Conservation (phyloP, 495 filamentous ascomycete genomes). For the Patellaria atrata region DNA sequence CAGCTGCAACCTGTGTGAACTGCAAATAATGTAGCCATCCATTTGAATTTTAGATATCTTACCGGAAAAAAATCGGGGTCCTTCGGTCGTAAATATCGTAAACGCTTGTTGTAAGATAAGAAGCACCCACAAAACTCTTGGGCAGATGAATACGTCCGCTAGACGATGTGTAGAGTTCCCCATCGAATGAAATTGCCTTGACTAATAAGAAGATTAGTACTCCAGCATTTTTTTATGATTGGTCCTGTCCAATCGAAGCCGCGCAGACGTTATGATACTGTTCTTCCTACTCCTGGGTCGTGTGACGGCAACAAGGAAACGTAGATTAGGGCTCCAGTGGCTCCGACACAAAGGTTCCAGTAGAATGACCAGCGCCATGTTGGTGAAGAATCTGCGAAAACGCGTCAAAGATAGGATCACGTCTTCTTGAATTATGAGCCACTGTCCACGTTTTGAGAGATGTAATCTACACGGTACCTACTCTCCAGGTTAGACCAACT, state of each 20-base stretch:
- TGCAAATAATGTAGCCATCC: not conserved
- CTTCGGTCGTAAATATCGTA: slow-evolving; percentile 3
- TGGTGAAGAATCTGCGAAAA: not conserved
- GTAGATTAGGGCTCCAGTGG: not conserved
- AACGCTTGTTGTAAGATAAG: slow-evolving; percentile 10
- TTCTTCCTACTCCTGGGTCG: not conserved
- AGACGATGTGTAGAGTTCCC: slow-evolving; percentile 3
- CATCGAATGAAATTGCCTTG: slow-evolving; percentile 7
- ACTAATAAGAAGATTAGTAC: not conserved
- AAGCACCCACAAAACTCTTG: slow-evolving; percentile 3
- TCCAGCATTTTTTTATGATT: not conserved
- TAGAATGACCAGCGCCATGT: slow-evolving; percentile 10
- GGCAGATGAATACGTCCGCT: slow-evolving; percentile 5
- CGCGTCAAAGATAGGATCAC: slow-evolving; percentile 2
- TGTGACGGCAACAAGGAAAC: not conserved
- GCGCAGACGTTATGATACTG: not conserved
- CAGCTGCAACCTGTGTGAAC: not conserved
- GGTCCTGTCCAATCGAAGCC: slow-evolving; percentile 6
- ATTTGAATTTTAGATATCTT: not conserved
- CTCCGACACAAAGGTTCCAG: slow-evolving; percentile 8
- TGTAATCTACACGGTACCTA: slow-evolving; percentile 1
- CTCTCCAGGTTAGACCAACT: slow-evolving; percentile 1
- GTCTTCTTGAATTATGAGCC: not conserved
- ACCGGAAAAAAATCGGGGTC: slow-evolving; percentile 7
- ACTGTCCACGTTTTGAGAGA: not conserved